phyloP scores from a whole-genome alignment of 2,329 filamentous ascomycete species.

The Talaromyces verruculosus region DNA sequence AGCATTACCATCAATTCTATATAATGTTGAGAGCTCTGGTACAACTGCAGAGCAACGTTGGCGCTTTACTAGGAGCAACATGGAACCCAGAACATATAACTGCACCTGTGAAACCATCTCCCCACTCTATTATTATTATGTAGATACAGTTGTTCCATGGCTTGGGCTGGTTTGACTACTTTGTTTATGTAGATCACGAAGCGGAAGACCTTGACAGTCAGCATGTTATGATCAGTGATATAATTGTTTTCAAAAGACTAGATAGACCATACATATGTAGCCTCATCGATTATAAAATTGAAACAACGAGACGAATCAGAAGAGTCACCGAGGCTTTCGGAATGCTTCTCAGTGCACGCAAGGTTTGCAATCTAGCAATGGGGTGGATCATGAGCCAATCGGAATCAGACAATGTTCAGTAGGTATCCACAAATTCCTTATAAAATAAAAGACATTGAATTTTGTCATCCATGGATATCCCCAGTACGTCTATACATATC shows the following conservation, averaged over 20 bases:
- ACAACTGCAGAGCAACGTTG: background rate
- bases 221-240: background rate
- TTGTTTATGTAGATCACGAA: background rate
- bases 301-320: background rate
- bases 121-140: background rate
- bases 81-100: background rate
- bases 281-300: background rate
- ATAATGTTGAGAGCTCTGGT: background rate
- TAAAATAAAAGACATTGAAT: background rate
- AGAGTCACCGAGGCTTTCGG: background rate
- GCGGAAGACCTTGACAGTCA: background rate
- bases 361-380: background rate
- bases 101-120: background rate
- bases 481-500: background rate
- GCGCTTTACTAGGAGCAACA: background rate
- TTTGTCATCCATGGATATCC: background rate
- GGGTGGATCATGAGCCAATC: background rate
- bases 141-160: background rate
- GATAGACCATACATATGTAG: background rate
- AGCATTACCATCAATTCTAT: background rate
- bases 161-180: background rate
- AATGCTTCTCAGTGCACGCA: background rate
- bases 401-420: background rate
- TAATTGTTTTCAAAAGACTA: background rate
- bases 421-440: background rate